Evolutionary conservation across 2,329 filamentous ascomycete genomes (phyloP).

Genomic region (Xylariaceae sp.): DNA sequence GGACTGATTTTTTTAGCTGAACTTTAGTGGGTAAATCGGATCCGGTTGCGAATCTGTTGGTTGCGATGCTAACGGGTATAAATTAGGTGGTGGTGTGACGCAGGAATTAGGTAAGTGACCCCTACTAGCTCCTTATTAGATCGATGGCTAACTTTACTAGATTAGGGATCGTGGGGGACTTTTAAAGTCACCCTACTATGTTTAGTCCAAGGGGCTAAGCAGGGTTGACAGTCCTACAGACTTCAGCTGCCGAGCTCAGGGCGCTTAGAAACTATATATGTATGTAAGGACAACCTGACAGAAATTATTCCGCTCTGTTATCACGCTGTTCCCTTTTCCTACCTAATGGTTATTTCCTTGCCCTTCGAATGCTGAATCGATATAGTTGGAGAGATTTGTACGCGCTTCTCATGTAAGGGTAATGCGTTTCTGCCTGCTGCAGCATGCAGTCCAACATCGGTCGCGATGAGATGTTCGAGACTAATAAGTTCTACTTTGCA

Average conservation of each 20-base stretch:
- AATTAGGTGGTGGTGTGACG: too few species aligned
- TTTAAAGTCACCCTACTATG: too few species aligned
- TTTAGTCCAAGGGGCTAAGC: background rate
- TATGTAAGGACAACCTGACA: too few species aligned
- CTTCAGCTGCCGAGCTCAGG: background rate
- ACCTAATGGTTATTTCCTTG: background rate
- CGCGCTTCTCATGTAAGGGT: conserved; percentile 6
- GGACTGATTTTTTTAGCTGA: too few species aligned
- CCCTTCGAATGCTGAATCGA: background rate
- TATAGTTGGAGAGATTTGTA: background rate
- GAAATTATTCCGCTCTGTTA: too few species aligned
- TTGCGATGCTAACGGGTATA: too few species aligned
- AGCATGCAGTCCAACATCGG: conserved; percentile 13
- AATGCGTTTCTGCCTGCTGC: conserved; percentile 5
- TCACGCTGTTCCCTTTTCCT: background rate
- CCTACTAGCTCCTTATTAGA: too few species aligned
- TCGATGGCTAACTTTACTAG: too few species aligned
- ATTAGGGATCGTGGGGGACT: too few species aligned
- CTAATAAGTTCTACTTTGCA: conserved; percentile 28
- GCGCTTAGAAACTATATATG: background rate
- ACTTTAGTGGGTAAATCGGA: too few species aligned
- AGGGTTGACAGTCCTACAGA: background rate
- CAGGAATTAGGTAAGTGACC: too few species aligned
- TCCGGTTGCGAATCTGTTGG: too few species aligned
- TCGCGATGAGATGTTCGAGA: conserved; percentile 23